Percentiles rank a stretch among this genome's conserved stretches.
These are phyloP conservation scores for Collybia mongolica DNA, from an alignment of 768 basidiomycete genomes.

Conservation along the genomic window DNA sequence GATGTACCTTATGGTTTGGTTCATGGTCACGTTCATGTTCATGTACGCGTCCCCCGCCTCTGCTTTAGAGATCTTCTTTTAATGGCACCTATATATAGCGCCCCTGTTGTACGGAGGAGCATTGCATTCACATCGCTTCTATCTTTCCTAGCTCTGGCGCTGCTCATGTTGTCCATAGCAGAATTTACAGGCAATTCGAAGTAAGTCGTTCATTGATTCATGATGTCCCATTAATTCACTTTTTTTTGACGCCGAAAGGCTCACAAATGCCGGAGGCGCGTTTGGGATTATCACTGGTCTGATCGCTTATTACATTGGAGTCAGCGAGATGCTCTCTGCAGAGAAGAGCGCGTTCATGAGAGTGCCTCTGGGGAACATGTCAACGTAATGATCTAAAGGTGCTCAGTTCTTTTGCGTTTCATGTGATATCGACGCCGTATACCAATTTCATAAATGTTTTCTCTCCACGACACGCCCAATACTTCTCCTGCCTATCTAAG, in stretches of 20 bases:
- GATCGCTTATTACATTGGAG: conserved; percentile 47
- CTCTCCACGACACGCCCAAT: no score
- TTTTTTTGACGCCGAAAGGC: no score
- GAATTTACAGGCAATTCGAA: neutral
- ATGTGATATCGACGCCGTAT: no score
- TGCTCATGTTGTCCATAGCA: neutral
- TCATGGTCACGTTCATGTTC: conserved; percentile 66
- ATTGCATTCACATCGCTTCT: conserved; percentile 31
- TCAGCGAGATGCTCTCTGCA: conserved; percentile 39
- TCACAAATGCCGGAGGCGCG: conserved; percentile 39
- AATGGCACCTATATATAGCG: conserved; percentile 17
- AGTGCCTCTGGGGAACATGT: conserved; percentile 25
- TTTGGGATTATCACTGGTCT: conserved; percentile 44
- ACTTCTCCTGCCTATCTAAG: no score
- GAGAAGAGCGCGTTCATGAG: conserved; percentile 35
- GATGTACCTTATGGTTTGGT: conserved; percentile 76
- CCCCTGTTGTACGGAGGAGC: conserved; percentile 38
- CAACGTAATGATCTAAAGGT: no score
- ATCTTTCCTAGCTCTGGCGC: neutral
- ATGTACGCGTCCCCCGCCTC: conserved; percentile 35
- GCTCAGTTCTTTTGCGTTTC: no score
- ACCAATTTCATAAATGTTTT: no score
- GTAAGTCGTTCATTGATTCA: no score
- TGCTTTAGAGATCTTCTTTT: no score
- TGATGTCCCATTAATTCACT: no score